phyloP scores from a whole-genome alignment of 768 basidiomycete species.

The Cystofilobasidium bisporidii region DNA sequence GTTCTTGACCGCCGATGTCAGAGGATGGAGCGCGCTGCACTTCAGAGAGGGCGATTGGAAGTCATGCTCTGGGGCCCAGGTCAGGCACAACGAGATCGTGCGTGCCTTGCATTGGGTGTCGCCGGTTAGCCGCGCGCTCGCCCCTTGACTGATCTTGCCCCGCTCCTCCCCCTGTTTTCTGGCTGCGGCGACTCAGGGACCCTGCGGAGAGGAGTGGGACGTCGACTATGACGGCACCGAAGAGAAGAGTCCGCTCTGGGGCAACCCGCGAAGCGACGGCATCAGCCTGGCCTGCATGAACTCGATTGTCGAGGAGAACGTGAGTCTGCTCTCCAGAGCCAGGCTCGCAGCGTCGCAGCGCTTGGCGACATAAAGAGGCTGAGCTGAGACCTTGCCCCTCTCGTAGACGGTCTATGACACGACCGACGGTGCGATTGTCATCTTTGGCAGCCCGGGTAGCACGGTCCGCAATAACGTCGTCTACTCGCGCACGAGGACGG shows the following conservation, averaged over 20 bases:
- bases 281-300: conserved; percentile 42
- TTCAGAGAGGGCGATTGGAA: conserved; percentile 40
- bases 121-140: too few species aligned
- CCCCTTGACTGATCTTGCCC: not conserved
- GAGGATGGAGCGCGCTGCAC: conserved; percentile 41
- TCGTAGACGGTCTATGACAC: conserved; percentile 39
- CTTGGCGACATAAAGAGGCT: too few species aligned
- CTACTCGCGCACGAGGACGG: conserved; percentile 36
- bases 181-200: conserved; percentile 32
- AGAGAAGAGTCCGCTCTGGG: conserved; percentile 34
- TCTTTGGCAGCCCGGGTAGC: conserved; percentile 39
- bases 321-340: conserved; percentile 28
- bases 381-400: not conserved
- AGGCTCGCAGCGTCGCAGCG: too few species aligned
- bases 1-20: conserved; percentile 9
- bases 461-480: conserved; percentile 37
- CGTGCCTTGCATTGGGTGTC: conserved; percentile 16
- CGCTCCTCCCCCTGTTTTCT: not conserved
- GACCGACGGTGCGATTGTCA: conserved; percentile 40
- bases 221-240: conserved; percentile 38
- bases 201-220: conserved; percentile 42
- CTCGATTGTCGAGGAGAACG: conserved; percentile 39
- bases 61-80: conserved; percentile 35
- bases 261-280: conserved; percentile 39
- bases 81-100: conserved; percentile 40